phyloP scores from a whole-genome alignment of 768 basidiomycete species.

The Mycena leptocephala region DNA sequence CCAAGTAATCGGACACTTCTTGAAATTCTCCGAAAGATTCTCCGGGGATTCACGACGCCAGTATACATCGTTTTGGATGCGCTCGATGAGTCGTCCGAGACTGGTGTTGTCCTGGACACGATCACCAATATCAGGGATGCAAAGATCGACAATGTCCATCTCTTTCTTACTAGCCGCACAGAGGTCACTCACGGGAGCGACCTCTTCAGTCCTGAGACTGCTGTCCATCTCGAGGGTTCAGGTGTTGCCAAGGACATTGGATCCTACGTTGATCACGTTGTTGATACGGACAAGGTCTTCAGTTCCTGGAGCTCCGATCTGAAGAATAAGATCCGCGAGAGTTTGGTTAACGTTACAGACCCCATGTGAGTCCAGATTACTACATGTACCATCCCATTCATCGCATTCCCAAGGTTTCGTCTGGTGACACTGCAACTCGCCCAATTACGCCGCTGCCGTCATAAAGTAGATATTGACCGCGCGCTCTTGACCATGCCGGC shows the following conservation, averaged over 20 bases:
- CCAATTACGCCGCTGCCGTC: neutral
- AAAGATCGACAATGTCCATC: slow-evolving; percentile 2
- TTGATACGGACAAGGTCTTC: neutral
- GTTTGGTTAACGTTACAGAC: neutral
- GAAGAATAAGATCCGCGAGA: neutral
- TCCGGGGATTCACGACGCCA: neutral
- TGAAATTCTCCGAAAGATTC: neutral
- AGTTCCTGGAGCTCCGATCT: neutral
- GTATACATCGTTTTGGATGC: slow-evolving; percentile 5
- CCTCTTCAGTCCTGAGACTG: neutral
- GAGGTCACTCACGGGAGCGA: neutral
- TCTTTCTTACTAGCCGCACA: slow-evolving; percentile 3
- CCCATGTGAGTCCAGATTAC: neutral
- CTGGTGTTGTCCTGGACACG: neutral
- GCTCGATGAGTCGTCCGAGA: neutral
- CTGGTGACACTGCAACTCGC: neutral
- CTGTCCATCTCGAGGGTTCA: neutral
- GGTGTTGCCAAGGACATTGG: neutral
- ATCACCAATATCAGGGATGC: neutral
- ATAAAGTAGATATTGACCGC: neutral
- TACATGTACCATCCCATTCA: neutral
- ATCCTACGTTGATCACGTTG: neutral
- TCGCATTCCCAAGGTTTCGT: neutral
- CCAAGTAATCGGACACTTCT: neutral
- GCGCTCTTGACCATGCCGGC: neutral